Conservation (phyloP, 164 flowering plant species). For the Vitis rotundifolia region DNA sequence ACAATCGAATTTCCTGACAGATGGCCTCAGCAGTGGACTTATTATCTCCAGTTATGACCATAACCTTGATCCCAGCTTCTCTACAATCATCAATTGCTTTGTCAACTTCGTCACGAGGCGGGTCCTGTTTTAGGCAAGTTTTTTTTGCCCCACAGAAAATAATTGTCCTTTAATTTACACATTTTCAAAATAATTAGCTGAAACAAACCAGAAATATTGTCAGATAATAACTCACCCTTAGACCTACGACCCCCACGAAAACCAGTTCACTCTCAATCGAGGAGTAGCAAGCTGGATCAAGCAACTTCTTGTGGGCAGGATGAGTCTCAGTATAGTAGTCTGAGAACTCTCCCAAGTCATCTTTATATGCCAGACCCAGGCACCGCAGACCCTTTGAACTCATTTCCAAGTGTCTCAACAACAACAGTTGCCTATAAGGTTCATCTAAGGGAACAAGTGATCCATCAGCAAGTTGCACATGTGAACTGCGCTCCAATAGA, state of each 20-base stretch:
- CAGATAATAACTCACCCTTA: conserved; percentile 56
- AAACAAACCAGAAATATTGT: background rate
- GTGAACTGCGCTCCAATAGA: conserved; percentile 74
- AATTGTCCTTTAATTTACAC: background rate
- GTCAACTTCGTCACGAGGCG: conserved; percentile 84
- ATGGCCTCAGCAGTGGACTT: conserved; percentile 91
- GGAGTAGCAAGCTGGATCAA: conserved; percentile 71
- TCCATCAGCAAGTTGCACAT: conserved; percentile 90
- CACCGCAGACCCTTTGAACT: conserved; percentile 86
- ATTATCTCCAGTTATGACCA: conserved; percentile 95
- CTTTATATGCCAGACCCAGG: conserved; percentile 85
- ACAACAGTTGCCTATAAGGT: conserved; percentile 61
- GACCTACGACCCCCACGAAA: conserved; percentile 88
- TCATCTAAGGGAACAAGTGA: conserved; percentile 75
- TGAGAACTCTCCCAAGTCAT: conserved; percentile 80
- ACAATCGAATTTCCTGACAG: conserved; percentile 71
- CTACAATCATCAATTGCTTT: conserved; percentile 76
- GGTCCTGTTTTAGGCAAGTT: conserved; percentile 56
- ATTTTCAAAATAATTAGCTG: background rate
- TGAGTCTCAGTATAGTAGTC: conserved; percentile 67
- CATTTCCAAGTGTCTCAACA: conserved; percentile 62
- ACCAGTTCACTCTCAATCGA: conserved; percentile 69
- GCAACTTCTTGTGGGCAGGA: conserved; percentile 82
- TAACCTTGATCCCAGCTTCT: conserved; percentile 83
- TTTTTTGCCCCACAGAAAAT: background rate